Base-by-base conservation (phyloP, 139 green algal genomes). In the Ulvella scutata region DNA sequence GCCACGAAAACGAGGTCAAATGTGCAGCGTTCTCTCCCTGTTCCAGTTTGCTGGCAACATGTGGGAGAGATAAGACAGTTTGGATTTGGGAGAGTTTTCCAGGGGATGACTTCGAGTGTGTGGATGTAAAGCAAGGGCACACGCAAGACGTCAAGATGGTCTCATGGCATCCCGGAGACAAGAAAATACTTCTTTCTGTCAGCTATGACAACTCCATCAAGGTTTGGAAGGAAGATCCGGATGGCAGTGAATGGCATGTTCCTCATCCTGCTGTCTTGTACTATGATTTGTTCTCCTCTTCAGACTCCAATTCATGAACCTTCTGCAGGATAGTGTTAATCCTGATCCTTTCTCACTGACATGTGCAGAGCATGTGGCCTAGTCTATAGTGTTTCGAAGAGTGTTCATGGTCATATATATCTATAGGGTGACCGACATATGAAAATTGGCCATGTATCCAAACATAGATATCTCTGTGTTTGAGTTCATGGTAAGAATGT, bases 1-100 rank as follows among this genome's bases (percentile, higher is more conserved):
- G 94, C 3, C 94, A 97, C 61, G 94, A 98, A 75, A 96, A 88
- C 62, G 92, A 97, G 79, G 90, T 99, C n/a, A 99, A 99, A 77
- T 84, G 79, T 29, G 90, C 93, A 3, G 89, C 89, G 2, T 99
- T 92, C 91, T 90, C 81, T 60, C 88, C 91, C 2, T 83, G 79
- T 73, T 92, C 89, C 72, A 82, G 43, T 13, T 43, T 93, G 59
- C 74, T 98, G 1, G 93, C 94, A 17, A 98, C 94, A 2, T 99
- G 94, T 79, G 88, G 92, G 29, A 78, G 94, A 0, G 94, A 99
- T 81, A 94, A 93, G 80, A 94, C 82, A 23, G 90, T 98, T 28
- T 99, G 94, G 94, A 83, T 99, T 29, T 99, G 94, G 94, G 94
- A 98, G 83, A 79, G 82, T 3, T 62, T 88, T 28, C 84, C 88